Base-by-base conservation (phyloP, 1,284 basidiomycete genomes). In the Malassezia dermatis region DNA sequence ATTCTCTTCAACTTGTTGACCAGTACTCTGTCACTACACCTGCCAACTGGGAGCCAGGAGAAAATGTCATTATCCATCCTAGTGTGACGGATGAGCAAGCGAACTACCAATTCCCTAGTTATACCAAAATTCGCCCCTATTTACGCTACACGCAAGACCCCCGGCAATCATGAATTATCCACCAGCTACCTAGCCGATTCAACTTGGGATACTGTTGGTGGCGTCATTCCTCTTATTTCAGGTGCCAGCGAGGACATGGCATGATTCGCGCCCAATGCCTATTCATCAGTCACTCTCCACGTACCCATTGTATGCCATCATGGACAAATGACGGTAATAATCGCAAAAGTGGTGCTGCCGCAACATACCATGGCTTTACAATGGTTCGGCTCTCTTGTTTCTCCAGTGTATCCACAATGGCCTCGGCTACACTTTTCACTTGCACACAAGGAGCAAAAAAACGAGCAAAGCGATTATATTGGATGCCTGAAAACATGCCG, bases 51-150 rank as follows among this genome's bases (percentile, higher is more conserved):
- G 82, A 85, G 61, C 84, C 84, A 75, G 90, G 89, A 43, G 85
- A 91, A 15, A 84, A 89, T 72, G 91, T 96, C 55, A 95, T 99
- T 69, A 84, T 99, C 39, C 90, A 95, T 77, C 86, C 88, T n/a
- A 77, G 80, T 8, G 89, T 96, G 47, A 78, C 77, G 52, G 85
- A 86, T 69, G 88, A 91, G 40, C 86, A 96, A 77, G 91, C 89
- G 28, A 85, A 89, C 78, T 84, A 81, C 31, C 77, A 89, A 60
- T 93, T 91, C 84, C 86, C 86, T 43, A 77, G 77, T 53, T 71
- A 77, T 60, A 77, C 79, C 58, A 75, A 71, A 34, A 78, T 79
- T 62, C 78, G 76, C 69, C 78, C 79, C 40, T 80, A 80, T 76
- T 75, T 80, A 51, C 73, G 79, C 56, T 79, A 78, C 72, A 78